Evolutionary conservation across 1,284 basidiomycete species (phyloP), one percentile per base, ranked within the genome.

Genomic region (Hypsizygus ulmarius): DNA sequence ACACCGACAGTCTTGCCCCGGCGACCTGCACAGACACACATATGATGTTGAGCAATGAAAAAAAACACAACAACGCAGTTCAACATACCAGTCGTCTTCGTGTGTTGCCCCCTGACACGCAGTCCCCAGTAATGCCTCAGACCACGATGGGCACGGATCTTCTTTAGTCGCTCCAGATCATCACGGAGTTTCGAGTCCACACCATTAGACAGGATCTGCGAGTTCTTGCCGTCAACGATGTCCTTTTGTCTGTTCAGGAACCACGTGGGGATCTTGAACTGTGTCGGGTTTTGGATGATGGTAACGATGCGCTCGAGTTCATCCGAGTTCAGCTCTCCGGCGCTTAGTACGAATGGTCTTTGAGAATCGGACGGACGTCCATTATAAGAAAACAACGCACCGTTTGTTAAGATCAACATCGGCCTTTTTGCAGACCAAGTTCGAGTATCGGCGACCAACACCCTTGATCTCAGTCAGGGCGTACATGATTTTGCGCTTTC

Each of bases 391-490:
- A 41, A 30, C 37, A n/a, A 77, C 89, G 56, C 64, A 97, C 95
- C 97, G 92, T 80, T 99, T 99, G 82, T 84, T 90, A 59, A 99
- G 84, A 71, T 99, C 95, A 51, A 99, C 91, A 78, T 99, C 97
- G 61, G 97, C 97, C 83, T 99, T 99, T 80, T 99, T 99, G 87
- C 95, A 98, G 63, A 99, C 96, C 65, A 99, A 79, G 79, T 99
- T 99, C 70, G 97, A 86, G 77, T 97, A 99, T 54, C 97, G 90
- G 58, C 97, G 89, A 67, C 97, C 97, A 58, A 99, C 96, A 89
- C 97, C 97, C 82, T 97, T 97, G 82, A 99, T 99, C 80, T 99
- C 93, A 45, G 93, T 97, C 78, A 97, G 71, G 64, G 93, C 88
- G 72, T 91, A 97, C 93, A 95, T 95, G 71, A 98, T 90, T 81